Percentiles rank a stretch among this genome's conserved stretches.
phyloP scores from a whole-genome alignment of 345 rosid species.

The Stellera chamaejasme region DNA sequence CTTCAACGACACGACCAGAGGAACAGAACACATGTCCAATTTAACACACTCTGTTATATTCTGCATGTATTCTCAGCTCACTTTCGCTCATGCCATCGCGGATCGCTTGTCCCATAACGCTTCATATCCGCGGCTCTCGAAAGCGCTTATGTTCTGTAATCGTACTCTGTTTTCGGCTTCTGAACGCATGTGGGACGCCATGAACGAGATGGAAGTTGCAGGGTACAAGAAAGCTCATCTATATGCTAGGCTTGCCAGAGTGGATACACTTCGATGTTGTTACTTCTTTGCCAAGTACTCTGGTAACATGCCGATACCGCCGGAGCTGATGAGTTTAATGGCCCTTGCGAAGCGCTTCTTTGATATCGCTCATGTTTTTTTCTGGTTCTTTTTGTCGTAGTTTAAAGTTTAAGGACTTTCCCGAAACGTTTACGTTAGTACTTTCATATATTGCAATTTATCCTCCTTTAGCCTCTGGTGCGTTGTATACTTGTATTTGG shows the following conservation, averaged over 20 bases:
- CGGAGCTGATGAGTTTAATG: conserved; percentile 4
- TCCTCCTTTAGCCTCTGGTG: too few species aligned
- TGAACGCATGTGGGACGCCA: conserved; percentile 13
- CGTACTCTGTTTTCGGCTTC: conserved; percentile 9
- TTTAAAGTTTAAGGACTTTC: too few species aligned
- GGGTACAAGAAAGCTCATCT: conserved; percentile 6
- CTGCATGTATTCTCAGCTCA: conserved; percentile 14
- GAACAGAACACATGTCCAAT: conserved; percentile 1
- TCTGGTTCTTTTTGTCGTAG: too few species aligned
- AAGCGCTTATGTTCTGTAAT: conserved; percentile 1
- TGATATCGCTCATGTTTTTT: conserved; percentile 10
- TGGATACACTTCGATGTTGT: conserved; percentile 3
- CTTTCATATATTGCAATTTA: too few species aligned
- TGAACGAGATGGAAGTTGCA: conserved; percentile 6
- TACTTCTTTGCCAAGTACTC: conserved; percentile 8
- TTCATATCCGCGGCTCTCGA: not conserved
- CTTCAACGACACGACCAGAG: conserved; percentile 2
- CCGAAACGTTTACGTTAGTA: too few species aligned
- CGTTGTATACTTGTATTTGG: too few species aligned
- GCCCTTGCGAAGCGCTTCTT: conserved; percentile 13
- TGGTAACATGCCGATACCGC: not conserved
- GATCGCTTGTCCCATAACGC: conserved; percentile 5
- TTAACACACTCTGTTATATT: conserved; percentile 6
- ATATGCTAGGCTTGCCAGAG: not conserved
- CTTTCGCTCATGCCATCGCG: conserved; percentile 8